Evolutionary conservation across 345 rosid species (phyloP), one percentile per base, ranked within the genome.

Genomic region (Triadica sebifera): DNA sequence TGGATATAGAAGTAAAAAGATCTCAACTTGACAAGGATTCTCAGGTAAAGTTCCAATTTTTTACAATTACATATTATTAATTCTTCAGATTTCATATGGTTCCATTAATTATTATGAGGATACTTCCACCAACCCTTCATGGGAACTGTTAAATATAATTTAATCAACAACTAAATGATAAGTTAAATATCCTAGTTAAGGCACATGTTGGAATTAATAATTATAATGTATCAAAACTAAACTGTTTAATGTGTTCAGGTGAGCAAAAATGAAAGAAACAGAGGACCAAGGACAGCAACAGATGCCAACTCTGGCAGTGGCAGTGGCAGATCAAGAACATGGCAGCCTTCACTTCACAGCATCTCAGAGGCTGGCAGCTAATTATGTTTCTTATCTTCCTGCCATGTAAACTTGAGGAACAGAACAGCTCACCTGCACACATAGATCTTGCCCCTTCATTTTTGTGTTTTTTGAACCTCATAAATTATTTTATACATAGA

Each of bases 291-390:
- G 75, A 72, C 85, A 41, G 29, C 87, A 77, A 4, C 83, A 69
- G 46, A 88, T 38, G 39, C 82, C 45, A 84, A 84, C 84, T 66
- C 87, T 39, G 80, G 63, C 37, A 29, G 34, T 29, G 34, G 34
- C 34, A 29, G 34, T 29, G 2, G 34, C 34, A 88, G 81, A 87
- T 83, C 90, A 82, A 89, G 85, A 80, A 81, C 91, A 56, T 94
- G 98, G 97, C 97, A 92, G 61, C 98, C 98, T 37, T 89, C 97
- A n/a, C 81, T 94, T 12, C 77, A 89, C 76, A 94, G 95, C 93
- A 94, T 92, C 83, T 86, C 89, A 8, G 97, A 94, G 79, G 89
- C 90, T 68, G 81, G 85, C 71, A 86, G 79, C 81, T 87, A 45
- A 85, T 56, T 34, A 69, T 77, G 77, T 45, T 60, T 58, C 24